Base-by-base conservation (phyloP, 2,329 filamentous ascomycete species). In the Chaetomium sp. region DNA sequence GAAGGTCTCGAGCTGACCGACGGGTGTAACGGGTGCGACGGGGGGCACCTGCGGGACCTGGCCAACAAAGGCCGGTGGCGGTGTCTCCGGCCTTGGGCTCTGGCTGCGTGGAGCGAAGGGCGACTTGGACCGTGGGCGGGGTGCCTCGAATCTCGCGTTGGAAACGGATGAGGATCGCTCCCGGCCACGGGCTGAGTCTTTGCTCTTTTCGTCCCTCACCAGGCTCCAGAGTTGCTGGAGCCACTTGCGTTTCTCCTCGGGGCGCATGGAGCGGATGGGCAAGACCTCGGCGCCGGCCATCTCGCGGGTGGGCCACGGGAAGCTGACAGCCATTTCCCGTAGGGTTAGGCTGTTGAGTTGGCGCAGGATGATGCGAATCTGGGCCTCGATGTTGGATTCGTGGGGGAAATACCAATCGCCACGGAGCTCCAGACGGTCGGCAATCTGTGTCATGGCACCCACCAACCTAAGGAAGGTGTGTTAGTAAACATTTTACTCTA, bases 231-330 rank as follows among this genome's bases (percentile, higher is more conserved):
- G 62, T 42, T 70, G 66, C 45, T 74, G 72, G 12, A 76, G 56
- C 74, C 75, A 77, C 53, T 70, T 73, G 63, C 76, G 73, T 68
- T 76, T 75, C 67, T 76, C 75, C 60, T 76, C 74, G 3, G 74
- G 69, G 62, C 75, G 73, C 72, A 75, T 76, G 23, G 75, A 76
- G 2, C 75, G 74, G 50, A 74, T 70, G 38, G 76, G 75, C 1
- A 76, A 57, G 8, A 78, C 74, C 62, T 78, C 75, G 2, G 72
- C 74, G 6, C 73, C 75, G 6, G 69, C 72, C 74, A 77, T 77
- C 49, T 76, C 74, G 7, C 74, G 66, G 1, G 74, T 77, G 0
- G 75, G 75, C 75, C 75, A 78, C 19, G 75, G 76, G 60, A 76
- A 76, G 60, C 73, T 75, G 42, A 76, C 74, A 0, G 75, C 75